These are phyloP conservation scores for Blepharisma stoltei DNA, from an alignment of 73 alveolate genomes.

Conservation along the genomic window DNA sequence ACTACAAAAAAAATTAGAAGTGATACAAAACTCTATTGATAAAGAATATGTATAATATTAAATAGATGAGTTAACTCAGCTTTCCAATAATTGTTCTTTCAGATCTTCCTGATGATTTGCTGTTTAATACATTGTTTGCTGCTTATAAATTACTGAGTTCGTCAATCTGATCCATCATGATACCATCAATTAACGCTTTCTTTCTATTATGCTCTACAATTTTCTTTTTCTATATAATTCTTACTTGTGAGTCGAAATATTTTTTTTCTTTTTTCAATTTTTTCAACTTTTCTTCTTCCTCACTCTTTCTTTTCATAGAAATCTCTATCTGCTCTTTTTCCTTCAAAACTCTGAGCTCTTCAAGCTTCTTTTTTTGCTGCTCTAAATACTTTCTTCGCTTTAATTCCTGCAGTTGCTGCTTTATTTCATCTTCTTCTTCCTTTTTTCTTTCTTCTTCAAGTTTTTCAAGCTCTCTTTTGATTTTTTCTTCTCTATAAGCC, in stretches of 20 bases:
- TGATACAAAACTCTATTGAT: no score
- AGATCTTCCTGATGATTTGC: not conserved
- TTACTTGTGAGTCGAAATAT: not conserved
- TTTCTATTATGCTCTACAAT: constrained; percentile 13
- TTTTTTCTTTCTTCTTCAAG: constrained; percentile 15
- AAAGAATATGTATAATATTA: no score
- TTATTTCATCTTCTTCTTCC: constrained; percentile 19
- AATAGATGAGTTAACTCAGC: no score
- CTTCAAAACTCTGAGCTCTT: constrained; percentile 3
- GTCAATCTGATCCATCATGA: constrained; percentile 21
- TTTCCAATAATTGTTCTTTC: no score
- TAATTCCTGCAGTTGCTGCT: not conserved
- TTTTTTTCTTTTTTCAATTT: not conserved
- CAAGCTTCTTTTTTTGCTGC: constrained; percentile 29
- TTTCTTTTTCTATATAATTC: not conserved
- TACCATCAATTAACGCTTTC: constrained; percentile 16
- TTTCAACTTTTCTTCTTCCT: constrained; percentile 7
- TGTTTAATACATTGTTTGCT: not conserved
- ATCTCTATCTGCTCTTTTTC: constrained; percentile 6
- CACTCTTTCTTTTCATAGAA: not conserved
- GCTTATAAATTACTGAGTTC: not conserved
- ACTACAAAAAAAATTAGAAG: no score
- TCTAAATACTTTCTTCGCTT: constrained; percentile 31
- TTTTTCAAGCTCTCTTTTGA: constrained; percentile 25
- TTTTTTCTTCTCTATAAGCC: constrained; percentile 34